A percentile compares a stretch with the other conserved stretches of the same genome.
phyloP scores from a whole-genome alignment of 495 filamentous ascomycete genomes.

The Hypoxylon subgilvum region DNA sequence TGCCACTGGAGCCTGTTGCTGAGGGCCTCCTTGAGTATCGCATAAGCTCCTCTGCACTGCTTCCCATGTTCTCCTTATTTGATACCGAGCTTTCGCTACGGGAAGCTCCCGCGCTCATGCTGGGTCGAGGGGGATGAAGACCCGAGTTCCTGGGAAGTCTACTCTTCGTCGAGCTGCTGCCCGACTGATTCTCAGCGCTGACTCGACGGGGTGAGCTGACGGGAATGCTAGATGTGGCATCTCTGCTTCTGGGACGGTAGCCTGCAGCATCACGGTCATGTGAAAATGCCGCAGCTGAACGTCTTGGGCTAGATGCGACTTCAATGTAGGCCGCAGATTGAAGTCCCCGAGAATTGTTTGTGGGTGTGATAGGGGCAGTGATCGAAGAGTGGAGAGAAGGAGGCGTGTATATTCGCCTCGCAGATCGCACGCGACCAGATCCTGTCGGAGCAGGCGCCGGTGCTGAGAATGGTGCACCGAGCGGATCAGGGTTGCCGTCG shows the following conservation, averaged over 20 bases:
- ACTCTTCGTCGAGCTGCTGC: conserved; percentile 35
- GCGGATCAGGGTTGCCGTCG: conserved; percentile 44
- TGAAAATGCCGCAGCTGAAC: conserved; percentile 44
- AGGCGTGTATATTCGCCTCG: conserved; percentile 57
- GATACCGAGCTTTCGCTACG: conserved; percentile 38
- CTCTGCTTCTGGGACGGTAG: conserved; percentile 56
- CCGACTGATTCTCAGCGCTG: conserved; percentile 39
- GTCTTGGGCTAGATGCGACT: conserved; percentile 52
- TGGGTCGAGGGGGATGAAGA: conserved; percentile 42
- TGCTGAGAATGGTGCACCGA: conserved; percentile 34
- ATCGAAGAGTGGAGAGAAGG: conserved; percentile 52
- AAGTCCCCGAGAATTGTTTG: conserved; percentile 47
- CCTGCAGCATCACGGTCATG: conserved; percentile 49
- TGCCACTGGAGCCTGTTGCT: conserved; percentile 6
- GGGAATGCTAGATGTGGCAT: conserved; percentile 44
- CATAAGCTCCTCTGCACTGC: neutral
- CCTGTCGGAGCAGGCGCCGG: conserved; percentile 19
- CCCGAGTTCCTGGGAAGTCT: conserved; percentile 49
- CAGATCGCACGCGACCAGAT: conserved; percentile 46
- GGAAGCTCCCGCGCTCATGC: conserved; percentile 37
- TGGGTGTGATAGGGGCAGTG: conserved; percentile 58
- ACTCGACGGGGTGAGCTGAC: conserved; percentile 50
- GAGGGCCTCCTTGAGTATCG: conserved; percentile 23
- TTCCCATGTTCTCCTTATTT: conserved; percentile 41
- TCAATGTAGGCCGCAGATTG: conserved; percentile 53